Conservation (phyloP, 139 green algal genomes). For the Medakamo hakoo region DNA sequence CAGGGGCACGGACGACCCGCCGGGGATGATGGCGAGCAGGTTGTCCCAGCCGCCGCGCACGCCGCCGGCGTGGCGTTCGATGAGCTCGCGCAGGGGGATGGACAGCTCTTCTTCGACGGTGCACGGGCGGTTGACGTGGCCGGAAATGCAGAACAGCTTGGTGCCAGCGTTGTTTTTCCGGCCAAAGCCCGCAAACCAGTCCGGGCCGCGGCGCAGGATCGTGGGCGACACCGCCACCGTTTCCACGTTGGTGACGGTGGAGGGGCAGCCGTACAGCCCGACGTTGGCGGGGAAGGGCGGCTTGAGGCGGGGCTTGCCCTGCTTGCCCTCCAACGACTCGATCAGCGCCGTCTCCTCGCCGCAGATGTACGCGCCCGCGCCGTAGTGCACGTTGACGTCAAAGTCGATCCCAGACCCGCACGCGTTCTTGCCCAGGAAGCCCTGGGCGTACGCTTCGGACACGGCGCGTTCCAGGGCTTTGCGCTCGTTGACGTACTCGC, state of each 20-base stretch:
- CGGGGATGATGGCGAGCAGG: constrained; percentile 93
- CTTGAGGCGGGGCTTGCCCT: constrained; percentile 92
- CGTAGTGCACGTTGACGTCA: constrained; percentile 85
- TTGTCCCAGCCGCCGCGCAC: constrained; percentile 97
- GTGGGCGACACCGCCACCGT: constrained; percentile 91
- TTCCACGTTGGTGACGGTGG: constrained; percentile 95
- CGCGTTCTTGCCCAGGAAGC: constrained; percentile 84
- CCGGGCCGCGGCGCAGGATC: constrained; percentile 84
- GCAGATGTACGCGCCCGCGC: constrained; percentile 96
- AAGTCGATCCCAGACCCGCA: constrained; percentile 88
- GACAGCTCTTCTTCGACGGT: constrained; percentile 99
- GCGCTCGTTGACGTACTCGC: constrained; percentile 93
- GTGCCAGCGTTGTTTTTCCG: constrained; percentile 95
- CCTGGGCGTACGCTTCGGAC: constrained; percentile 65
- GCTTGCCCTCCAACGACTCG: constrained; percentile 91
- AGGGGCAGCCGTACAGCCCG: constrained; percentile 93
- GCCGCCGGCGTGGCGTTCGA: constrained; percentile 86
- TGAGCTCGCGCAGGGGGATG: constrained; percentile 88
- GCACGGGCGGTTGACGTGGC: constrained; percentile 94
- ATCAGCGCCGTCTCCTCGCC: constrained; percentile 96
- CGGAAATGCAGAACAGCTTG: constrained; percentile 98
- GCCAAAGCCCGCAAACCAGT: constrained; percentile 90
- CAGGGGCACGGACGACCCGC: constrained; percentile 82
- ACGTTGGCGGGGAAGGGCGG: constrained; percentile 92
- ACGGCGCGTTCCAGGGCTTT: constrained; percentile 55